Evolutionary conservation across 2,329 filamentous ascomycete species (phyloP), one percentile per base, ranked within the genome.

Genomic region (Aspergillus sp.): DNA sequence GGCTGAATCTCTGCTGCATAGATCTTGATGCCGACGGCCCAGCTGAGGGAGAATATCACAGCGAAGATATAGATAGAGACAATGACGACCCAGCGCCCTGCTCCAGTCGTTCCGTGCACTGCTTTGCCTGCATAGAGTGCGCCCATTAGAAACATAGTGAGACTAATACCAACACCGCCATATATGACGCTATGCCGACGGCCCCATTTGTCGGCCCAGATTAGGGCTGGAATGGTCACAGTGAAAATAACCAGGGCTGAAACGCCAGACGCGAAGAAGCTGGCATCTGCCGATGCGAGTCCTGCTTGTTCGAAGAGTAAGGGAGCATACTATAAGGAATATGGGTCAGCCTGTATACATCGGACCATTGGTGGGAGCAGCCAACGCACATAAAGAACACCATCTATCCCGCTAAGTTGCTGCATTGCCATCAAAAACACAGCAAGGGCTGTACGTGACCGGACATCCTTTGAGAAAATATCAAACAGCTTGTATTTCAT

Each of bases 371-470:
- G 19, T 37, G 30, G 27, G 5, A 39, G 8, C 3, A 6, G 4
- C 17, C 9, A 41, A 73, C 79, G 67, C 66, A 84, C 83, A 57
- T 86, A 87, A 22, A 86, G 75, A 5, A 88, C 79, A 0, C 82
- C 85, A 61, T 88, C 86, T 50, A 88, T 87, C 0, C 86, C 85
- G 27, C 77, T 82, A 0, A 87, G 71, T 63, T 88, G 86, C 33
- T 84, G 78, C 77, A 86, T 84, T 2, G 76, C 80, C 67, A 87
- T 79, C 52, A 86, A 69, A 59, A 86, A 86, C 0, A 84, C 74
- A 0, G 79, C 84, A 17, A 87, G 70, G 0, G 77, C 68, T 0
- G 82, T 85, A 3, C 79, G 75, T 4, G 72, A 72, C 19, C 81
- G 75, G 13, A 80, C 80, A 11, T 77, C 76, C 46, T 74, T 72